Percentiles rank a stretch among this genome's conserved stretches.
Conservation (phyloP, 441 rosid species). For the Raphanus hybrid region DNA sequence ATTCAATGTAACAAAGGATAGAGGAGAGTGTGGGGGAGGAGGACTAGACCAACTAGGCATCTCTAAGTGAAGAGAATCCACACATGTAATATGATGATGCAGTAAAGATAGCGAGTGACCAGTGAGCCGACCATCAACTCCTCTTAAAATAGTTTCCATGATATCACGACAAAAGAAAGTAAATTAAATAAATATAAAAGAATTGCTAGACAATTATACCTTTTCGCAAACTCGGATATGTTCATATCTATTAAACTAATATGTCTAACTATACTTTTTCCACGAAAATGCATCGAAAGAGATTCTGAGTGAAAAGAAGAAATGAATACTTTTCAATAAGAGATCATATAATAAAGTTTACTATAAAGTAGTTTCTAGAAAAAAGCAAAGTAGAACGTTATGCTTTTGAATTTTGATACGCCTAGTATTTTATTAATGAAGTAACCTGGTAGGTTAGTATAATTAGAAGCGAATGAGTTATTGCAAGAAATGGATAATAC, state of each 20-base stretch:
- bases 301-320: not conserved
- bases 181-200: not conserved
- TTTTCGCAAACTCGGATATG: not conserved
- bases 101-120: slow-evolving; percentile 15
- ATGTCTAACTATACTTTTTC: slow-evolving; percentile 15
- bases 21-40: not conserved
- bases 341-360: not conserved
- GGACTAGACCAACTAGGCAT: slow-evolving; percentile 16
- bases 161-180: not conserved
- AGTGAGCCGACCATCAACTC: slow-evolving; percentile 14
- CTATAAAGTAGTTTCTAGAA: not conserved
- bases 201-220: not conserved
- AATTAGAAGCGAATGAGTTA: not conserved
- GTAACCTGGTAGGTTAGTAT: not conserved
- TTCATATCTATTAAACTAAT: not conserved
- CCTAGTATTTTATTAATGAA: not conserved
- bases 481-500: not conserved
- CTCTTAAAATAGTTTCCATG: slow-evolving; percentile 3
- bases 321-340: slow-evolving; percentile 14
- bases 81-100: not conserved
- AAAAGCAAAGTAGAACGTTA: not conserved
- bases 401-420: not conserved
- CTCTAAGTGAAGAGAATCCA: slow-evolving; percentile 14
- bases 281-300: slow-evolving; percentile 13
- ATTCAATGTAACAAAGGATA: not conserved